phyloP scores from a whole-genome alignment of 805 yeast genomes.

The Lachancea dasiensis region DNA sequence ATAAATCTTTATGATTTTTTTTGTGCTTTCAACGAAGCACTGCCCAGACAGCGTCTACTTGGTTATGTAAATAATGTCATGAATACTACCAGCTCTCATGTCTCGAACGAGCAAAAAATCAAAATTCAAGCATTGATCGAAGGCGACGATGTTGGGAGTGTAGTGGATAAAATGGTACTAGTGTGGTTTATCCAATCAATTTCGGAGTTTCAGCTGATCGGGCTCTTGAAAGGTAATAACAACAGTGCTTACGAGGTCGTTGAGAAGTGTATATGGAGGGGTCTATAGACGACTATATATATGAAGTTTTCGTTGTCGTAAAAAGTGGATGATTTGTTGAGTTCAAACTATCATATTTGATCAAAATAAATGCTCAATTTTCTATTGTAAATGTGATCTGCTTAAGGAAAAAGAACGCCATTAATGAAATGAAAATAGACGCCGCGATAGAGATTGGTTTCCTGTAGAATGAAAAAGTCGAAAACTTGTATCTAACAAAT shows the following conservation, averaged over 20 bases:
- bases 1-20: conserved; percentile 66
- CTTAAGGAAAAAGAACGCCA: conserved; percentile 45
- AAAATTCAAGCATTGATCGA: conserved; percentile 23
- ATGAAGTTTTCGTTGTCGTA: no score
- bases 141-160: conserved; percentile 28
- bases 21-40: conserved; percentile 49
- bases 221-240: conserved; percentile 56
- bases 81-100: conserved; percentile 14
- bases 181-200: conserved; percentile 74
- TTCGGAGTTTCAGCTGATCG: conserved; percentile 62
- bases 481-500: conserved; percentile 56
- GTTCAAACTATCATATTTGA: no score
- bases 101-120: conserved; percentile 22
- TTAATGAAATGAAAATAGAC: conserved; percentile 53
- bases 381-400: conserved; percentile 14
- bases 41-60: conserved; percentile 31
- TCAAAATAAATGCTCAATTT: neutral
- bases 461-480: conserved; percentile 44
- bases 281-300: conserved; percentile 25
- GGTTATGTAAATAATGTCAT: neutral
- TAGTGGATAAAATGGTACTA: conserved; percentile 59
- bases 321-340: no score
- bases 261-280: conserved; percentile 33
- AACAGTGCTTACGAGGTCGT: conserved; percentile 29
- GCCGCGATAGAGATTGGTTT: conserved; percentile 66